Base-by-base conservation (phyloP, 2,329 filamentous ascomycete genomes). In the Cytospora mali region DNA sequence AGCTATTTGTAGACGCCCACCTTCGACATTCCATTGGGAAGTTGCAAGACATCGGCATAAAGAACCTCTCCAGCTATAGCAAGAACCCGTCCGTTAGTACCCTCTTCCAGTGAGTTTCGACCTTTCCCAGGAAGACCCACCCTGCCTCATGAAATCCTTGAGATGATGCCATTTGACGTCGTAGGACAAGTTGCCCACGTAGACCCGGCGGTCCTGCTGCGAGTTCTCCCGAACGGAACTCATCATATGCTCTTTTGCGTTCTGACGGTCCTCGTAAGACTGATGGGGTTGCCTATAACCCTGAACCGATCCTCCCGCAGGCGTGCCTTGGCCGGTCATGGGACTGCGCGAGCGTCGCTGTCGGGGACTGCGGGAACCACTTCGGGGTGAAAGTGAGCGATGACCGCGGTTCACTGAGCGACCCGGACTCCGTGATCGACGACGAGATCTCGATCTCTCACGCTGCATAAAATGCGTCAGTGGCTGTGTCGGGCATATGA, bases 11-110 rank as follows among this genome's bases (percentile, higher is more conserved):
- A 90, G 85, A 89, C 88, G 93, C 92, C 92, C 93, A 98, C 94
- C 94, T 99, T 99, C 92, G 94, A 98, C 95, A 99, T 99, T 93
- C 95, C 95, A 87, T 99, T 99, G 76, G 95, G 95, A 89, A 99
- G 93, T 80, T 97, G 86, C 81, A 99, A 89, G 76, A 99, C 95
- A 86, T 99, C 95, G 84, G 95, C 95, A 83, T 97, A 99, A 83
- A 98, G 88, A 79, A 99, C 95, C 80, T 98, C 94, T 86, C 95
- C 95, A 83, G 95, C 95, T 98, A 80, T 64, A 74, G 71, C 60
- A 62, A 69, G 65, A 60, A 62, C 60, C 61, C 53, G 51, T 68
- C 71, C 70, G 77, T 81, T 74, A 81, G 79, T 72, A 64, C 67
- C 64, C 62, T 66, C 28, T 66, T 61, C 66, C 69, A 67, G 69